These are phyloP conservation scores for Cicer arietinum DNA, from an alignment of 306 rosid genomes.

Conservation along the genomic window DNA sequence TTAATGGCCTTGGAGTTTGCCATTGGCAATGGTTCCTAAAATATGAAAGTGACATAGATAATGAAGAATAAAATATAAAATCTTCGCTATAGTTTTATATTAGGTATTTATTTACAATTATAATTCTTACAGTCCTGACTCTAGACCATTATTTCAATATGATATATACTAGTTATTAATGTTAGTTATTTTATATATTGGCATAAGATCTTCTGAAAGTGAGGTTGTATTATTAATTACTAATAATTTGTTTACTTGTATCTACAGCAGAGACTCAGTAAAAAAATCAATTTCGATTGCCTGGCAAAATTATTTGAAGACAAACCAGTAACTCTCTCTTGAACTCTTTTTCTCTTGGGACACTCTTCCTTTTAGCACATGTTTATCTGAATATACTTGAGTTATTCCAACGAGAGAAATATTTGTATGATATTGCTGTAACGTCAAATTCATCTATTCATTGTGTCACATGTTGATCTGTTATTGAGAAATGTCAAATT, in stretches of 20 bases:
- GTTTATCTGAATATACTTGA: not conserved
- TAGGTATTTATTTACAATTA: too few relatives aligned
- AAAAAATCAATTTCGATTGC: conserved; percentile 65
- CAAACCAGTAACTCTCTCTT: conserved; percentile 51
- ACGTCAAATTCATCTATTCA: not conserved
- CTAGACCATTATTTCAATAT: not conserved
- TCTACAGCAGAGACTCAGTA: conserved; percentile 64
- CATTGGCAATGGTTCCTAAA: not conserved
- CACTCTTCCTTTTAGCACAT: not conserved
- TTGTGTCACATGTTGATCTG: not conserved
- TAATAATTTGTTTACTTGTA: conserved; percentile 37
- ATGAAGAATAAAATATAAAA: not conserved
- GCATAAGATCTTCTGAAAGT: conserved; percentile 16
- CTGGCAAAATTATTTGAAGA: conserved; percentile 57
- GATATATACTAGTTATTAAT: too few relatives aligned
- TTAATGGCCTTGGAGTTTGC: not conserved
- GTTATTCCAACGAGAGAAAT: not conserved
- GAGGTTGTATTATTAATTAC: not conserved
- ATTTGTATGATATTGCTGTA: not conserved
- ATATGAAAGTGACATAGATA: not conserved
- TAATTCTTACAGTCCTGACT: not conserved
- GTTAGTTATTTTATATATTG: conserved; percentile 6
- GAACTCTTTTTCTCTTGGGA: conserved; percentile 26
- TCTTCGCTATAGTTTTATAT: too few relatives aligned
- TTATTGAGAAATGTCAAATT: not conserved